Percentiles rank a stretch among this genome's conserved stretches.
phyloP scores from a whole-genome alignment of 129 eudicot species.

The Sambucus nigra region DNA sequence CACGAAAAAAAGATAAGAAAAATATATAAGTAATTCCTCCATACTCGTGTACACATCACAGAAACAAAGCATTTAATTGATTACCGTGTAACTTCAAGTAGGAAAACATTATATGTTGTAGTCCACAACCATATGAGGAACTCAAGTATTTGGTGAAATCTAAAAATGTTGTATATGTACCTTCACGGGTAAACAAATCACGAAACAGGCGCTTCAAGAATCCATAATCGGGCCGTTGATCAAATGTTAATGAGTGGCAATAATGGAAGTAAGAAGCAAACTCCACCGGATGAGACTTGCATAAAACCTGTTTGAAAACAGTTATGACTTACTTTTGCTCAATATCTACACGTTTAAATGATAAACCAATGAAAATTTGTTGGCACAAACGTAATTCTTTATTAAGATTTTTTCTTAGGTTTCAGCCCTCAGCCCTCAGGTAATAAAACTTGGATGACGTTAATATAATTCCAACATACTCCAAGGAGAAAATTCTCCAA shows the following conservation, averaged over 20 bases:
- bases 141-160: neutral
- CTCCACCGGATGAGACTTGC: constrained; percentile 87
- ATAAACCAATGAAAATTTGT: neutral
- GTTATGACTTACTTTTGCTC: no score
- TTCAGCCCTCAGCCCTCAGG: no score
- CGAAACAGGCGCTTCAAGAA: constrained; percentile 86
- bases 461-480: no score
- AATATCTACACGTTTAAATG: no score
- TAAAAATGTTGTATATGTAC: constrained; percentile 19
- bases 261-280: constrained; percentile 86
- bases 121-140: neutral
- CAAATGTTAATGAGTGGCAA: constrained; percentile 88
- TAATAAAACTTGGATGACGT: no score
- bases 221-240: constrained; percentile 92
- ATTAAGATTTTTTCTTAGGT: neutral
- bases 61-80: no score
- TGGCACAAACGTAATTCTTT: neutral
- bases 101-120: neutral
- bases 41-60: no score
- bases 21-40: no score
- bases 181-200: constrained; percentile 80
- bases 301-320: constrained; percentile 51
- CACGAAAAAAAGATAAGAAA: no score
- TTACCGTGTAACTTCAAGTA: neutral
- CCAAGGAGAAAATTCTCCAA: no score